Base-by-base conservation (phyloP, 129 eudicot genomes). In the Helichrysum umbraculigerum region DNA sequence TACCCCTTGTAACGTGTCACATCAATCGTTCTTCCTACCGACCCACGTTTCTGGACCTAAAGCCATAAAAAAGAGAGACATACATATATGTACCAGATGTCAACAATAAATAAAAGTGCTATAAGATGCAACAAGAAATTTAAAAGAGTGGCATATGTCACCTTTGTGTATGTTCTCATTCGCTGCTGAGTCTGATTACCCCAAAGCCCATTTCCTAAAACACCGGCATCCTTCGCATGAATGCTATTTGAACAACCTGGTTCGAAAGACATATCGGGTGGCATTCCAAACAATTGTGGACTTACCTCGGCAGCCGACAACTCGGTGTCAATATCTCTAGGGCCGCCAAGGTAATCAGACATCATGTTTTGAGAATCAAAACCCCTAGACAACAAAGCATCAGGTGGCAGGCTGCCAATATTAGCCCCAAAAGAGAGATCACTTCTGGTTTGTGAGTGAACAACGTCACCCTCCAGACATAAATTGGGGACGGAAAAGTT, bases 31-130 rank as follows among this genome's bases (percentile, higher is more conserved):
- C 97, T 91, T 51, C 98, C 97, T 33, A 91, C 97, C 0, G 96
- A 93, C 71, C 98, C 98, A 50, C 96, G 97, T 76, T 93, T 94
- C 83, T 91, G 98, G 72, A 94, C 98, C 98, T 94, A 65, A 65
- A 70, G 66, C 52, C 72, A 68, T 37, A 3, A 50, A 39, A 35
- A 12, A 7, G 9, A 19, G 9, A 41, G 10, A 1, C 10, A 25
- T 41, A 41, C 47, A 41, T 9, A 41, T 41, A 41, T 41, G 5
- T 70, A 70, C 15, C 69, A 3, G 29, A 15, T 79, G 41, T 42
- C 30, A 42, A 65, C 28, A 60, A 60, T 9, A 41, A 2, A 20
- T 47, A 10, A 17, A 12, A 66, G 15, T 15, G 17, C 16, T 2
- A n/a, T 14, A 2, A 4, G 7, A 30, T 29, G 16, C 4, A 15